Evolutionary conservation across 2,329 filamentous ascomycete genomes (phyloP).

Genomic region (Nothophoma quercina): DNA sequence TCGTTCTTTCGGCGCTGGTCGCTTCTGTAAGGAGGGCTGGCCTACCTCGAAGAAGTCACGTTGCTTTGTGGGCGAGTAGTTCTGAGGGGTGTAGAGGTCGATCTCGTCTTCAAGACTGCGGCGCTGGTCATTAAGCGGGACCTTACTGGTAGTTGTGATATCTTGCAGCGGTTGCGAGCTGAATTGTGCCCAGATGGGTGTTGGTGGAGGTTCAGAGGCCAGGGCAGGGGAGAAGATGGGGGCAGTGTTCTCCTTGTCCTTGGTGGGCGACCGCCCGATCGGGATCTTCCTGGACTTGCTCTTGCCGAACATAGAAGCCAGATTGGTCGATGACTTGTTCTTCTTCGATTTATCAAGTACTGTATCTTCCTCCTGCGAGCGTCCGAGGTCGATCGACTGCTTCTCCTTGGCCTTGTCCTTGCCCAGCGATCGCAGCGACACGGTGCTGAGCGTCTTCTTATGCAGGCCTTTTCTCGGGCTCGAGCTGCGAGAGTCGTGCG

Average conservation of each 20-base stretch:
- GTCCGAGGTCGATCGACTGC: slow-evolving; percentile 40
- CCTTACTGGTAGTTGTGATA: slow-evolving; percentile 48
- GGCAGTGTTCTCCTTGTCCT: slow-evolving; percentile 80
- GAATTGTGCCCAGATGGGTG: slow-evolving; percentile 86
- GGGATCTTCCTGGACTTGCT: slow-evolving; percentile 72
- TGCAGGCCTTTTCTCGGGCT: slow-evolving; percentile 52
- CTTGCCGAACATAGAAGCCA: slow-evolving; percentile 78
- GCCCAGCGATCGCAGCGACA: slow-evolving; percentile 61
- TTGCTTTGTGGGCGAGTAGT: slow-evolving; percentile 68
- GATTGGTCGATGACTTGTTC: slow-evolving; percentile 81
- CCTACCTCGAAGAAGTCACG: slow-evolving; percentile 65
- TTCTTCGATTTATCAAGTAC: slow-evolving; percentile 64
- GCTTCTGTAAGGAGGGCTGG: slow-evolving; percentile 53
- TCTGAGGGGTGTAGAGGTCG: slow-evolving; percentile 64
- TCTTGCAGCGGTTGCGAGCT: slow-evolving; percentile 50
- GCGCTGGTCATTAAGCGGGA: slow-evolving; percentile 55
- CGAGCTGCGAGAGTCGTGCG: slow-evolving; percentile 44
- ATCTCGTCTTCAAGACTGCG: slow-evolving; percentile 63
- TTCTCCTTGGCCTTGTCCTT: slow-evolving; percentile 49
- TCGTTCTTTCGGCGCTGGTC: slow-evolving; percentile 48
- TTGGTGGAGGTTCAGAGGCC: slow-evolving; percentile 52
- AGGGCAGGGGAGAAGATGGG: slow-evolving; percentile 61
- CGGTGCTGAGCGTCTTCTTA: slow-evolving; percentile 63
- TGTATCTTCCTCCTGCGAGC: slow-evolving; percentile 37
- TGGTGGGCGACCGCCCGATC: slow-evolving; percentile 57